phyloP scores from a whole-genome alignment of 2,329 filamentous ascomycete genomes.

The Cladosporium sp. region DNA sequence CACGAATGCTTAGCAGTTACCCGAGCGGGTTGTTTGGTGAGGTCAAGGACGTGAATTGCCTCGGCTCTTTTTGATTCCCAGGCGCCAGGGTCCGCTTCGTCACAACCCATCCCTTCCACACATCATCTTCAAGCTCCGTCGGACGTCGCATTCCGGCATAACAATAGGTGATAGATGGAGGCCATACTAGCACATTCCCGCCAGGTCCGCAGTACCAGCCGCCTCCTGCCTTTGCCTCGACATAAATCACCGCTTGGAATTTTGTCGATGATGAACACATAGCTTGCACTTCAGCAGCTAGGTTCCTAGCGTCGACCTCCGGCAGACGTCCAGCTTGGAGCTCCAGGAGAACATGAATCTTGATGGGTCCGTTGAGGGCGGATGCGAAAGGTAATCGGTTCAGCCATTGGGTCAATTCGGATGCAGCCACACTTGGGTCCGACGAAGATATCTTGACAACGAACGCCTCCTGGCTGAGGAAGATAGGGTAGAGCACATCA shows the following conservation, averaged over 20 bases:
- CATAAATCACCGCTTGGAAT: neutral
- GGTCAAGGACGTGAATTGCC: constrained; percentile 1
- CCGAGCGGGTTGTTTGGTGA: constrained; percentile 2
- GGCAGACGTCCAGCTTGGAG: neutral
- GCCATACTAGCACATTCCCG: neutral
- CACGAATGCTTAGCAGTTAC: constrained; percentile 1
- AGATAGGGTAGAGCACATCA: neutral
- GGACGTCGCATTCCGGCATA: neutral
- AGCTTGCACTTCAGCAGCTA: neutral
- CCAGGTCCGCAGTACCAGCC: neutral
- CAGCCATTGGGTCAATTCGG: neutral
- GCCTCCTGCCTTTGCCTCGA: neutral
- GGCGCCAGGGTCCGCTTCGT: neutral
- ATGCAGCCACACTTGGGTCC: neutral
- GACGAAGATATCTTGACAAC: neutral
- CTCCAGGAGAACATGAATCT: neutral
- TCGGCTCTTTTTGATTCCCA: neutral
- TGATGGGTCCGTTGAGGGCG: neutral
- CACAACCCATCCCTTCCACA: neutral
- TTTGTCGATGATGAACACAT: neutral
- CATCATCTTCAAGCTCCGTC: neutral
- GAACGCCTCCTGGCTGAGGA: neutral
- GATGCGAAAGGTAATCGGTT: neutral
- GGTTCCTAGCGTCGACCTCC: neutral
- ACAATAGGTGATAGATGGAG: neutral